These are phyloP conservation scores for Aspergillus fischeri DNA, from an alignment of 2,329 filamentous ascomycete genomes.

Conservation along the genomic window DNA sequence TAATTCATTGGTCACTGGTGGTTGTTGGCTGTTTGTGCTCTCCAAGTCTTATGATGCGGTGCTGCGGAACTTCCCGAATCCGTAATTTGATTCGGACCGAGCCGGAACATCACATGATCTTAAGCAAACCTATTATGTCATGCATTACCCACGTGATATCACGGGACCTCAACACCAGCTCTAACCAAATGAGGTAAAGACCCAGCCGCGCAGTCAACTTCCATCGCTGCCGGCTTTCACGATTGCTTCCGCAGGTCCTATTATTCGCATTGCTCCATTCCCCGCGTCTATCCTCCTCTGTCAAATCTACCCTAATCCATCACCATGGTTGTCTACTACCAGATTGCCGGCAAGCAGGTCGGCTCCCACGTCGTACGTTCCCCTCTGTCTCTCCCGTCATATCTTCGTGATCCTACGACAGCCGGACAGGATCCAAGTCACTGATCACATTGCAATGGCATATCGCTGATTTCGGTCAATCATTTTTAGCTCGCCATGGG, in stretches of 20 bases:
- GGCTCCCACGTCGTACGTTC: conserved; percentile 50
- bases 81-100: conserved; percentile 15
- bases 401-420: background rate
- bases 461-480: conserved; percentile 3
- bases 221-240: conserved; percentile 10
- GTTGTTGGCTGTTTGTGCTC: background rate
- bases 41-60: background rate
- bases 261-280: conserved; percentile 26
- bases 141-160: background rate
- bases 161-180: background rate
- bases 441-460: background rate
- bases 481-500: conserved; percentile 56
- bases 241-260: conserved; percentile 18
- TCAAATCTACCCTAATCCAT: conserved; percentile 18
- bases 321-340: conserved; percentile 52
- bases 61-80: conserved; percentile 6
- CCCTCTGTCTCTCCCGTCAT: conserved; percentile 1
- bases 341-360: conserved; percentile 49
- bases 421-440: background rate
- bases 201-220: conserved; percentile 13
- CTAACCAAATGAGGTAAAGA: conserved; percentile 8
- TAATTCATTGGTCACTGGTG: background rate
- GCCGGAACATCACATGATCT: conserved; percentile 21
- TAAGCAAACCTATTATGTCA: background rate
- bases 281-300: conserved; percentile 17